Conservation (phyloP, 805 yeast species). For the Debaryomyces tyrocola region DNA sequence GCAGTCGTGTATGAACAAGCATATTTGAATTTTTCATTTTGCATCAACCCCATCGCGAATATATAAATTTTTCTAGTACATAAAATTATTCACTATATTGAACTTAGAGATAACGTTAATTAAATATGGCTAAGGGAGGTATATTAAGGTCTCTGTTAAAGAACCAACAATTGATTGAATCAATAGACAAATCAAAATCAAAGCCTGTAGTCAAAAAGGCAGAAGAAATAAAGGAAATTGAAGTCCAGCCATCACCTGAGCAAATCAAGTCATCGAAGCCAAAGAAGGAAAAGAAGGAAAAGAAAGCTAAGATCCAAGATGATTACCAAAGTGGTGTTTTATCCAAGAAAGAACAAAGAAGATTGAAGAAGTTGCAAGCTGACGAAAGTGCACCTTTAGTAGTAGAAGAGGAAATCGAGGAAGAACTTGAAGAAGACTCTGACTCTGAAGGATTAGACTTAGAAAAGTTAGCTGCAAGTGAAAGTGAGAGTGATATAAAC, state of each 20-base stretch:
- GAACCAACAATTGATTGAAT: constrained; percentile 23
- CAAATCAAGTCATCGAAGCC: background rate
- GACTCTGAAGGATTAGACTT: constrained; percentile 42
- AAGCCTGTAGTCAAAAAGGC: constrained; percentile 14
- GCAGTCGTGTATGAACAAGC: background rate
- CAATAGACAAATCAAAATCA: constrained; percentile 22
- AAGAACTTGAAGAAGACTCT: constrained; percentile 46
- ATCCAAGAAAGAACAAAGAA: constrained; percentile 65
- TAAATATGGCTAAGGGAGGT: constrained; percentile 30
- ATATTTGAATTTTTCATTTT: background rate
- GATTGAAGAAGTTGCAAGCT: constrained; percentile 49
- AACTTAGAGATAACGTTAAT: background rate
- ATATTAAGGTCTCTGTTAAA: constrained; percentile 32
- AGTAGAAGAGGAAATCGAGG: constrained; percentile 42
- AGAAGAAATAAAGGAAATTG: background rate
- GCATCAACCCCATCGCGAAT: constrained; percentile 6
- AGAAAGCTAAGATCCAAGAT: constrained; percentile 12
- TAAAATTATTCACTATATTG: background rate
- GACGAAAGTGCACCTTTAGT: constrained; percentile 28
- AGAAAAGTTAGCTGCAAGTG: constrained; percentile 57
- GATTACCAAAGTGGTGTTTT: constrained; percentile 51
- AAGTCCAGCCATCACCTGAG: background rate
- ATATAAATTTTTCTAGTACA: constrained; percentile 5
- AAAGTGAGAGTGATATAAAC: constrained; percentile 42
- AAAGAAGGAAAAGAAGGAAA: constrained; percentile 8